Evolutionary conservation across 2,329 filamentous ascomycete species (phyloP).

Genomic region (Fusarium concolor): DNA sequence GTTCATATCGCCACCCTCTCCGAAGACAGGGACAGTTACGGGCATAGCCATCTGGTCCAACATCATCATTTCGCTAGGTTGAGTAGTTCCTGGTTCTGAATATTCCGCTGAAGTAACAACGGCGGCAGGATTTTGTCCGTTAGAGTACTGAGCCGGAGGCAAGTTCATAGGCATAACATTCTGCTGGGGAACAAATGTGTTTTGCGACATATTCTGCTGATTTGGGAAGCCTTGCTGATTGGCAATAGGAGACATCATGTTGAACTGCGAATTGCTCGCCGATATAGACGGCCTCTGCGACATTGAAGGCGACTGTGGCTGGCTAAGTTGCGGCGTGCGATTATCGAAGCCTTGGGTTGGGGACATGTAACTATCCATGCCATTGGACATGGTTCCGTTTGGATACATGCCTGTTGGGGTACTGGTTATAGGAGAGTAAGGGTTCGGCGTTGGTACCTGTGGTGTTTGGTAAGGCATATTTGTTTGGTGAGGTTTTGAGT

Average conservation of each 20-base stretch:
- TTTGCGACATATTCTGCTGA: slow-evolving; percentile 60
- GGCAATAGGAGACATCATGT: slow-evolving; percentile 64
- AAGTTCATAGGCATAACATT: slow-evolving; percentile 73
- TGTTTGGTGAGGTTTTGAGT: slow-evolving; percentile 53
- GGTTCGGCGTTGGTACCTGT: slow-evolving; percentile 57
- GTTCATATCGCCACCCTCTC: slow-evolving; percentile 79
- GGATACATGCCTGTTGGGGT: slow-evolving; percentile 54
- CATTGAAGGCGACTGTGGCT: slow-evolving; percentile 53
- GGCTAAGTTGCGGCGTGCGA: slow-evolving; percentile 41
- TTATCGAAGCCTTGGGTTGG: slow-evolving; percentile 54
- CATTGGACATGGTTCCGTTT: slow-evolving; percentile 44
- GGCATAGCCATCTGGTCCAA: slow-evolving; percentile 71
- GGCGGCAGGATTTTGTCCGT: slow-evolving; percentile 45
- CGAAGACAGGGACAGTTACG: slow-evolving; percentile 87
- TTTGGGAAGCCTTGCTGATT: slow-evolving; percentile 62
- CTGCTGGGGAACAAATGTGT: slow-evolving; percentile 68
- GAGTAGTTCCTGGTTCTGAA: slow-evolving; percentile 58
- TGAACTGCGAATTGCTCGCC: slow-evolving; percentile 61
- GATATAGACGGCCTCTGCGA: slow-evolving; percentile 61
- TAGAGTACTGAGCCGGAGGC: slow-evolving; percentile 68
- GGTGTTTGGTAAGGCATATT: slow-evolving; percentile 61
- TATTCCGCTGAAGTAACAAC: slow-evolving; percentile 57
- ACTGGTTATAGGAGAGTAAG: slow-evolving; percentile 60
- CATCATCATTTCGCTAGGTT: slow-evolving; percentile 67
- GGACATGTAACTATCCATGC: slow-evolving; percentile 57